These are phyloP conservation scores for Sabuloglossum arenarium DNA, from an alignment of 495 filamentous ascomycete species.

Conservation along the genomic window DNA sequence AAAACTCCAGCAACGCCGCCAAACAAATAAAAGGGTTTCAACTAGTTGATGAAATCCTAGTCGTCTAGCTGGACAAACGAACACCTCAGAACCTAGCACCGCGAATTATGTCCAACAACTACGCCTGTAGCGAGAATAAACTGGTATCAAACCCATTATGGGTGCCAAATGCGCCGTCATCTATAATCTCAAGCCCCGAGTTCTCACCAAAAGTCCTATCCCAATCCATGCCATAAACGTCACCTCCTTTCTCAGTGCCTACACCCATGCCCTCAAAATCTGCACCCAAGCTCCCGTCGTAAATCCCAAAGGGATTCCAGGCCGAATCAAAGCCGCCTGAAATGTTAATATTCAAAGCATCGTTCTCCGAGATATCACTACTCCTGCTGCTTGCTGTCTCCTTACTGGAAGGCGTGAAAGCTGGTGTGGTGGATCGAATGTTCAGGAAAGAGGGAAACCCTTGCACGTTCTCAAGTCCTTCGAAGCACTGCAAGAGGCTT, in stretches of 20 bases:
- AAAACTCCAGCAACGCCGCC: neutral
- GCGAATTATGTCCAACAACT: neutral
- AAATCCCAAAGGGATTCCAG: constrained; percentile 3
- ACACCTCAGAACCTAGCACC: neutral
- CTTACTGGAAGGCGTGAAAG: constrained; percentile 3
- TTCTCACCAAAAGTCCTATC: constrained; percentile 4
- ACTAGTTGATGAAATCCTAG: neutral
- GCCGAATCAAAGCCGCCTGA: neutral
- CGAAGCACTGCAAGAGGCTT: constrained; percentile 2
- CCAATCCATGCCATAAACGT: constrained; percentile 4
- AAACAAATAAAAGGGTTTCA: neutral
- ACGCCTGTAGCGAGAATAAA: neutral
- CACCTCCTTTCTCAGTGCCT: neutral
- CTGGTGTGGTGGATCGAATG: constrained; percentile 1
- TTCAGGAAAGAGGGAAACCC: neutral
- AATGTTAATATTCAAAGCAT: constrained; percentile 2
- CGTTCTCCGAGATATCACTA: constrained; percentile 5
- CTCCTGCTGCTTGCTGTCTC: neutral
- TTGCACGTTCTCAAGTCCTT: constrained; percentile 3
- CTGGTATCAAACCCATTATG: neutral
- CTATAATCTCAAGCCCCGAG: neutral
- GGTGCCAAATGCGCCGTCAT: neutral
- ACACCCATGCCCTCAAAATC: constrained; percentile 1
- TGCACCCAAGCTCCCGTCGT: neutral
- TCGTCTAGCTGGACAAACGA: neutral